A percentile compares a stretch with the other conserved stretches of the same genome.
Conservation (phyloP, 1,139 yeast genomes). For the Candida labiduridarum region DNA sequence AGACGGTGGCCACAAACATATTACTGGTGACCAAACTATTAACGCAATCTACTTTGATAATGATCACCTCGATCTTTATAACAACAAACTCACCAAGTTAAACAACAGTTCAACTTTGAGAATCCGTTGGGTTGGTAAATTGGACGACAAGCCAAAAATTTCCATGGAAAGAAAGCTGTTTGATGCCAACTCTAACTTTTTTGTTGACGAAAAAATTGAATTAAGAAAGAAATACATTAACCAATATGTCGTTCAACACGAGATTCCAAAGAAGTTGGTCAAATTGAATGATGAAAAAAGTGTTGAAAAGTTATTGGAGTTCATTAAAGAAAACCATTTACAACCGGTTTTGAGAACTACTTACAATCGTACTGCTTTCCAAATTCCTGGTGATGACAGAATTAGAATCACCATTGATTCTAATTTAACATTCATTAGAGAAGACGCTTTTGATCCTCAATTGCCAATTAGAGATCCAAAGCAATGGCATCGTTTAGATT, state of each 20-base stretch:
- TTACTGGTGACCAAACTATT: constrained; percentile 67
- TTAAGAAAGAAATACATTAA: constrained; percentile 67
- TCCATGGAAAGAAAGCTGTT: constrained; percentile 80
- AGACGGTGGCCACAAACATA: constrained; percentile 21
- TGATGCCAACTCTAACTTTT: constrained; percentile 53
- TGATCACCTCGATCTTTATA: constrained; percentile 78
- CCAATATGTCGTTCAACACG: constrained; percentile 38
- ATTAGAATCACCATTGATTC: constrained; percentile 89
- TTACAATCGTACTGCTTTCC: constrained; percentile 93
- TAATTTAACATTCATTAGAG: constrained; percentile 83
- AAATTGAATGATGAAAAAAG: constrained; percentile 26
- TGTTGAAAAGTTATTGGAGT: constrained; percentile 54
- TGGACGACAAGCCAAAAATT: constrained; percentile 74
- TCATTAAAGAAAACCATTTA: constrained; percentile 64
- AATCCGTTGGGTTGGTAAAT: constrained; percentile 88
- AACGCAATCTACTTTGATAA: constrained; percentile 90
- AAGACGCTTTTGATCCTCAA: constrained; percentile 81
- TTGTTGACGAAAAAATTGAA: constrained; percentile 59
- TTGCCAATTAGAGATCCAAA: constrained; percentile 89
- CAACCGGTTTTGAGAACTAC: constrained; percentile 87
- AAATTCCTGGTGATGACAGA: constrained; percentile 95
- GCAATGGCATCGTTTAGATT: constrained; percentile 90
- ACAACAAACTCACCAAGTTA: constrained; percentile 74
- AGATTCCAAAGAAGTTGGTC: constrained; percentile 27
- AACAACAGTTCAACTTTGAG: constrained; percentile 75